Evolutionary conservation across 805 yeast genomes (phyloP), one percentile per base, ranked within the genome.

Genomic region (Henningerozyma blattae): DNA sequence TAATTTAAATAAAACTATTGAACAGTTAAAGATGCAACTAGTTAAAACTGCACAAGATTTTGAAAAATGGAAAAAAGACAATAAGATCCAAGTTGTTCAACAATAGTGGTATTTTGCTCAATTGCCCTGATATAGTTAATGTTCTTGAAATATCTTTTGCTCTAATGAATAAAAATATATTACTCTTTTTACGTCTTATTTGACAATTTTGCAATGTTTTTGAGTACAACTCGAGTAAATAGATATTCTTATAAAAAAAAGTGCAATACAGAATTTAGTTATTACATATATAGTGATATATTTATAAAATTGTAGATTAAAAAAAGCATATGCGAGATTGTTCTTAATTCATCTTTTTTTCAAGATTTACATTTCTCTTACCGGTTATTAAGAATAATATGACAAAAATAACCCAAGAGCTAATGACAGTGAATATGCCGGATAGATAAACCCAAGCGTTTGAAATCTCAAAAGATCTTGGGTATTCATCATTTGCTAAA

Each of bases 401-500:
- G n/a, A 83, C 74, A 54, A 91, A 89, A 18, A 74, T 43, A 30
- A 85, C 52, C 93, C 95, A 91, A 1, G 79, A 81, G 18, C 61
- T 47, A 20, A 78, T 73, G 16, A 93, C 95, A 22, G 77, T 60
- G 3, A 58, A 59, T 13, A 87, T 77, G 32, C 86, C 69, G 16
- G 81, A 67, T 40, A 89, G 59, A 55, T 91, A 91, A 33, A 87
- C 85, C 94, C 95, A 85, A 1, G 96, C 72, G 58, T 87, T 87
- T 19, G 94, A 67, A 49, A 91, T 89, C 40, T 81, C 83, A 89
- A 91, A 91, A 29, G 93, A 78, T 59, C 97, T 74, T 40, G 79
- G 77, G 64, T 76, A 91, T 63, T 93, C 98, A 54, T 91, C 94
- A 56, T 87, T 89, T 39, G 97, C 96, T 49, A 83, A 69, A 58